Conservation (phyloP, 495 filamentous ascomycete species). For the Aspergillus sparsus region DNA sequence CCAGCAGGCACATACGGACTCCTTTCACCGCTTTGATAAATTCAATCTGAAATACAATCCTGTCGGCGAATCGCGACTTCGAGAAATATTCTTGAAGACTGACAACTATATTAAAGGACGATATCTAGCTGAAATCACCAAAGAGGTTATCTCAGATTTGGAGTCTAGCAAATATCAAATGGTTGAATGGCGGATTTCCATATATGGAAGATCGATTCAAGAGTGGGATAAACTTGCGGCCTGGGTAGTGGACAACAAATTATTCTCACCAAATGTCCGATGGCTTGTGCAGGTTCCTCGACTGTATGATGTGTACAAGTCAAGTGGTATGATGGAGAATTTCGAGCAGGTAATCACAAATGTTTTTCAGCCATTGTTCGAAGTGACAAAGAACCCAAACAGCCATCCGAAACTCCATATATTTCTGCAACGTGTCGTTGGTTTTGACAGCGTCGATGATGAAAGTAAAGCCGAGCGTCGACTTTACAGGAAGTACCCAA, state of each 20-base stretch:
- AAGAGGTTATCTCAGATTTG: slow-evolving; percentile 95
- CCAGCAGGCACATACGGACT: slow-evolving; percentile 86
- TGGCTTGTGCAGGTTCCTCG: slow-evolving; percentile 97
- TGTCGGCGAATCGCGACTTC: slow-evolving; percentile 88
- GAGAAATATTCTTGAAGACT: slow-evolving; percentile 97
- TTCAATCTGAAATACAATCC: slow-evolving; percentile 99
- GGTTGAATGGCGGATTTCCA: slow-evolving; percentile 97
- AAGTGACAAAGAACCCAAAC: slow-evolving; percentile 83
- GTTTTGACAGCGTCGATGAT: slow-evolving; percentile 96
- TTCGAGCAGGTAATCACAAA: slow-evolving; percentile 92
- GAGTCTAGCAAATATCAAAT: slow-evolving; percentile 99
- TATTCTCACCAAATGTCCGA: slow-evolving; percentile 95
- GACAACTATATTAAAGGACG: slow-evolving; percentile 96
- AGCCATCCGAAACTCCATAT: slow-evolving; percentile 92
- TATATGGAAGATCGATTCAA: slow-evolving; percentile 87
- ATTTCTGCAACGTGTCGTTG: slow-evolving; percentile 92
- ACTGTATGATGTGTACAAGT: slow-evolving; percentile 94
- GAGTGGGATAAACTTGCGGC: slow-evolving; percentile 98
- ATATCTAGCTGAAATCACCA: slow-evolving; percentile 95
- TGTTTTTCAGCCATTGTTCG: slow-evolving; percentile 90
- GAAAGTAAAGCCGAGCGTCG: slow-evolving; percentile 95
- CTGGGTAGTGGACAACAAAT: slow-evolving; percentile 98
- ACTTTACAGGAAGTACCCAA: slow-evolving; percentile 89
- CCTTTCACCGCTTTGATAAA: slow-evolving; percentile 98
- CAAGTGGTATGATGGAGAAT: slow-evolving; percentile 76